Base-by-base conservation (phyloP, 129 eudicot genomes). In the Centrapalus pauciflorus region DNA sequence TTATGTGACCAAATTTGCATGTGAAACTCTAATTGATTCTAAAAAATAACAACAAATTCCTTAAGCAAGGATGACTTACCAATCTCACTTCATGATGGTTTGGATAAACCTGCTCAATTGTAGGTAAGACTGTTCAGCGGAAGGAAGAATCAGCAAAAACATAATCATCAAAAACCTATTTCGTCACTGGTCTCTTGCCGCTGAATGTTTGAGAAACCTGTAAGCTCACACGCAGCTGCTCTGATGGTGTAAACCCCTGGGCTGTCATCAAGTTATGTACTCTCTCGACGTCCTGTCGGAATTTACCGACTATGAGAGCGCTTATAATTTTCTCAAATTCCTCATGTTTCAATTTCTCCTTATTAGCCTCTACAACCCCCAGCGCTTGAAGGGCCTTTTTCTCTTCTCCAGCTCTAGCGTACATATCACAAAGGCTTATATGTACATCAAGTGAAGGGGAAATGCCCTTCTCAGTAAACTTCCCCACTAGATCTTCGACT, bases 351-450 rank as follows among this genome's bases (percentile, higher is more conserved):
- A 93, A 73, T 35, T 77, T 73, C 7, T 86, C 96, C 54, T 78
- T 80, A 75, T 84, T 93, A 1, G 86, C 75, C 64, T 84, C 90
- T 32, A 89, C 2, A 64, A 89, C 86, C 17, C 93, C 96, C 21
- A 93, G 60, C 3, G 90, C 84, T 74, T 93, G 95, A 73, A 84
- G 87, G 50, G 93, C 82, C 67, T 86, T 94, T 74, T 86, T 89
- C 77, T 89, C 94, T 12, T 23, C 58, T 5, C 80, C 69, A 12
- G 79, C 86, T 61, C 71, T 79, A 2, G 87, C 26, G 52, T 94
- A 89, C 97, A 89, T 89, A 60, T 79, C 87, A 77, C 93, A 94
- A 33, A 94, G 90, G 64, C 97, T 84, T 51, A 94, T 24, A 27
- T 89, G 94, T 43, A 94, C 76, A 64, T 66, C 80, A 13, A 82